phyloP scores from a whole-genome alignment of 495 filamentous ascomycete species.

The Trichoderma virens region DNA sequence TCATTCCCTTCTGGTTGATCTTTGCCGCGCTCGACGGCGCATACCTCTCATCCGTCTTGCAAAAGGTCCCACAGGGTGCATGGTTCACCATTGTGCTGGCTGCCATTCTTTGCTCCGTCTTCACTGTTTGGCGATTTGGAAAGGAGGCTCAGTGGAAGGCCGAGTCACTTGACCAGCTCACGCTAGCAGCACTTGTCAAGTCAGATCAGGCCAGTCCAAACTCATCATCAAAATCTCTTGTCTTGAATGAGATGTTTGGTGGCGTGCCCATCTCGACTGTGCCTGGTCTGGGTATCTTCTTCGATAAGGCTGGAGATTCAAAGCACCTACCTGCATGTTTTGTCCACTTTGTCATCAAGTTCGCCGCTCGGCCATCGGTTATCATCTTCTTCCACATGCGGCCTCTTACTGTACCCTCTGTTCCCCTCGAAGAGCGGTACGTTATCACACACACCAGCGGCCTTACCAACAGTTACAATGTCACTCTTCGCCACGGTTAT shows the following conservation, averaged over 20 bases:
- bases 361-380: conserved; percentile 48
- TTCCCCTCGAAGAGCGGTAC: conserved; percentile 36
- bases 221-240: conserved; percentile 11
- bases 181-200: conserved; percentile 36
- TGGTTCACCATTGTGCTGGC: conserved; percentile 69
- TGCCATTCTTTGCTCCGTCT: conserved; percentile 46
- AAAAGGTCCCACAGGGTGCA: conserved; percentile 62
- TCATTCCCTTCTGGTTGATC: conserved; percentile 52
- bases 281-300: conserved; percentile 54
- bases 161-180: conserved; percentile 53
- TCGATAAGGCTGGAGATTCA: conserved; percentile 58
- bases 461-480: conserved; percentile 53
- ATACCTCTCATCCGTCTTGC: conserved; percentile 58
- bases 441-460: conserved; percentile 29
- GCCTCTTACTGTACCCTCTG: conserved; percentile 44
- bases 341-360: conserved; percentile 57
- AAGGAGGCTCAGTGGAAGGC: conserved; percentile 67
- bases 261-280: conserved; percentile 36
- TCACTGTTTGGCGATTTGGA: conserved; percentile 66
- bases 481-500: conserved; percentile 63
- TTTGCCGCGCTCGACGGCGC: conserved; percentile 56
- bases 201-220: conserved; percentile 16
- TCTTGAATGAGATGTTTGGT: conserved; percentile 36
- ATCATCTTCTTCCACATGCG: conserved; percentile 58
- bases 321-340: conserved; percentile 37